Evolutionary conservation across 2,329 filamentous ascomycete genomes (phyloP).

Genomic region (Tolypocladium pustulatum): DNA sequence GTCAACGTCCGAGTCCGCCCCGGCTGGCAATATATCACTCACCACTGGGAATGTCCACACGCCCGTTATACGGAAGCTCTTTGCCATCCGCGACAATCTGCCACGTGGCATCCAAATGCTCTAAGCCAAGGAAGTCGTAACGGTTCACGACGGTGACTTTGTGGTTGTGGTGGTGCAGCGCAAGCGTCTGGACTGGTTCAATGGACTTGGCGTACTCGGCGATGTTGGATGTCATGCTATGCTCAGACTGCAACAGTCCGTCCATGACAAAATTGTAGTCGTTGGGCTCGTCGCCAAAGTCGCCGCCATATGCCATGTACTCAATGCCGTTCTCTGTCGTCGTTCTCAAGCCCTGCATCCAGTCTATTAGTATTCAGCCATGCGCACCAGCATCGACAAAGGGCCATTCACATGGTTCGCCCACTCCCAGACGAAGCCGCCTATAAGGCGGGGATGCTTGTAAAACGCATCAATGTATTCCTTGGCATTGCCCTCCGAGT

Average conservation of each 20-base stretch:
- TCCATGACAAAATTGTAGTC: slow-evolving; percentile 51
- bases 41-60: slow-evolving; percentile 31
- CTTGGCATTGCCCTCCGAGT: slow-evolving; percentile 55
- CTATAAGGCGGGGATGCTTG: slow-evolving; percentile 38
- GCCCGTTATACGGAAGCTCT: slow-evolving; percentile 16
- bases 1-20: background rate
- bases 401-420: slow-evolving; percentile 34
- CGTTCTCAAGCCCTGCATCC: slow-evolving; percentile 26
- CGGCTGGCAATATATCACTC: slow-evolving; percentile 3
- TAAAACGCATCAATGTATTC: slow-evolving; percentile 60
- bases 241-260: slow-evolving; percentile 34
- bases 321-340: slow-evolving; percentile 29
- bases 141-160: slow-evolving; percentile 37
- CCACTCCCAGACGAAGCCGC: slow-evolving; percentile 59
- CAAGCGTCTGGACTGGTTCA: slow-evolving; percentile 44
- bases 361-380: background rate
- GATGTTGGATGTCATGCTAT: slow-evolving; percentile 40
- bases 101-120: slow-evolving; percentile 36
- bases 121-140: slow-evolving; percentile 42
- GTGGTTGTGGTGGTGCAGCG: slow-evolving; percentile 24
- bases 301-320: slow-evolving; percentile 49
- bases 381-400: background rate
- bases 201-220: slow-evolving; percentile 47
- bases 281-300: slow-evolving; percentile 51
- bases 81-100: slow-evolving; percentile 28